Evolutionary conservation across 2,329 filamentous ascomycete species (phyloP).

Genomic region (Trichoderma endophyticum): DNA sequence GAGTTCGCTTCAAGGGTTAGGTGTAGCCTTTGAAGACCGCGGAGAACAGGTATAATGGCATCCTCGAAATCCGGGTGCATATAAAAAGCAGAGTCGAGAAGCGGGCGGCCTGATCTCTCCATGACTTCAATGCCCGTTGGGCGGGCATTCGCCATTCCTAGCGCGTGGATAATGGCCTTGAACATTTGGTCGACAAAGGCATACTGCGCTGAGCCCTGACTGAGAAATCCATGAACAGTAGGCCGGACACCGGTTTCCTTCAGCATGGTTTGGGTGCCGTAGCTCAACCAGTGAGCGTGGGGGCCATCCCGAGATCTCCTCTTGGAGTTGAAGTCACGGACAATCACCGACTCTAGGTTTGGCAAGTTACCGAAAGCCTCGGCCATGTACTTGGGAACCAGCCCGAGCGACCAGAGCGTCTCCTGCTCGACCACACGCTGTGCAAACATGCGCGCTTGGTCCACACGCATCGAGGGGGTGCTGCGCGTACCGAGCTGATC

Average conservation of each 20-base stretch:
- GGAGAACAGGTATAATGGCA: constrained; percentile 40
- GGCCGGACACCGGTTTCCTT: constrained; percentile 32
- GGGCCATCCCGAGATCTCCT: constrained; percentile 49
- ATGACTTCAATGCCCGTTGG: constrained; percentile 49
- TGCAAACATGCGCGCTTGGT: constrained; percentile 13
- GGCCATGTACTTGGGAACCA: constrained; percentile 51
- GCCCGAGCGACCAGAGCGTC: constrained; percentile 41
- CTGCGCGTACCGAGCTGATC: constrained; percentile 18
- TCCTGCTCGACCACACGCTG: constrained; percentile 25
- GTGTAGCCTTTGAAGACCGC: constrained; percentile 44
- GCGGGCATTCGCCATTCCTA: constrained; percentile 38
- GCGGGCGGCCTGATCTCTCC: constrained; percentile 31
- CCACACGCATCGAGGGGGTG: neutral
- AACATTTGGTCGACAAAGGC: constrained; percentile 38
- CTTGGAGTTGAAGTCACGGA: constrained; percentile 56
- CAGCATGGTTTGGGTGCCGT: constrained; percentile 44
- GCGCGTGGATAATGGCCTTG: constrained; percentile 38
- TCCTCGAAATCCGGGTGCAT: constrained; percentile 31
- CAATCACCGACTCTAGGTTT: constrained; percentile 53
- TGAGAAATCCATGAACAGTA: no score
- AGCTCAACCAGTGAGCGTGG: constrained; percentile 49
- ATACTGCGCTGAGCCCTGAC: no score
- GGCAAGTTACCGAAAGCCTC: constrained; percentile 54
- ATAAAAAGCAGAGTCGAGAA: constrained; percentile 44
- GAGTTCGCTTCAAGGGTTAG: constrained; percentile 25